These are phyloP conservation scores for Candida sonorensis DNA, from an alignment of 805 yeast genomes.

Conservation along the genomic window DNA sequence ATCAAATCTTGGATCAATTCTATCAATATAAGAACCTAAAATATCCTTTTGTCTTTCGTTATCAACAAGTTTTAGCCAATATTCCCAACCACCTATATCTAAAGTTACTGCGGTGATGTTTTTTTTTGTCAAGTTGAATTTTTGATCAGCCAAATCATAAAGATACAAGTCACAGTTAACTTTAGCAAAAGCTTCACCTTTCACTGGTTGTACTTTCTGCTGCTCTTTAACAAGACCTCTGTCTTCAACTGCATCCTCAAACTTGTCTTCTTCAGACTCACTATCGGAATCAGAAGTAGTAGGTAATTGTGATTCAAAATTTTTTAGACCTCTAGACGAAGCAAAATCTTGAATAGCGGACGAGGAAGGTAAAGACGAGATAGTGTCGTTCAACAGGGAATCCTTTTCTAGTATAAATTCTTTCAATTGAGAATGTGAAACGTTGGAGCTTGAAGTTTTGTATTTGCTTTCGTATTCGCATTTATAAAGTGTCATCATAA, in stretches of 20 bases:
- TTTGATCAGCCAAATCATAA: slow-evolving; percentile 45
- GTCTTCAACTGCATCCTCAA: slow-evolving; percentile 26
- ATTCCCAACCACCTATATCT: slow-evolving; percentile 45
- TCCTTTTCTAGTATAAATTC: slow-evolving; percentile 46
- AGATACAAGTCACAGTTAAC: slow-evolving; percentile 36
- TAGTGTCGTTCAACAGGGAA: slow-evolving; percentile 15
- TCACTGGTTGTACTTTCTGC: slow-evolving; percentile 1
- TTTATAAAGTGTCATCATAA: slow-evolving; percentile 52
- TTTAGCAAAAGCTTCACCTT: slow-evolving; percentile 15
- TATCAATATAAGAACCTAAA: slow-evolving; percentile 38
- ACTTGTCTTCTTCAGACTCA: slow-evolving; percentile 23
- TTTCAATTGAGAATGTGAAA: slow-evolving; percentile 40
- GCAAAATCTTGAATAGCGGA: slow-evolving; percentile 6
- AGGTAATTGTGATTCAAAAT: too few relatives aligned
- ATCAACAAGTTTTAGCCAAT: slow-evolving; percentile 40
- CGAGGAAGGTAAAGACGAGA: slow-evolving; percentile 13
- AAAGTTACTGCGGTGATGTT: slow-evolving; percentile 31
- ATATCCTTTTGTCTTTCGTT: slow-evolving; percentile 16
- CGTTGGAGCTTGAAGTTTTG: slow-evolving; percentile 41
- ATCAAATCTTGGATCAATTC: slow-evolving; percentile 63
- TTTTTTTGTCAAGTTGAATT: slow-evolving; percentile 38
- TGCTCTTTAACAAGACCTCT: too few relatives aligned
- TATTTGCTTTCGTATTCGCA: slow-evolving; percentile 77
- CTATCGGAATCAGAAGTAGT: slow-evolving; percentile 18
- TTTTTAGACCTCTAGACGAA: not conserved